Percentiles rank a stretch among this genome's conserved stretches.
Conservation (phyloP, 2,329 filamentous ascomycete species). For the Ophiosphaerella herpotricha region DNA sequence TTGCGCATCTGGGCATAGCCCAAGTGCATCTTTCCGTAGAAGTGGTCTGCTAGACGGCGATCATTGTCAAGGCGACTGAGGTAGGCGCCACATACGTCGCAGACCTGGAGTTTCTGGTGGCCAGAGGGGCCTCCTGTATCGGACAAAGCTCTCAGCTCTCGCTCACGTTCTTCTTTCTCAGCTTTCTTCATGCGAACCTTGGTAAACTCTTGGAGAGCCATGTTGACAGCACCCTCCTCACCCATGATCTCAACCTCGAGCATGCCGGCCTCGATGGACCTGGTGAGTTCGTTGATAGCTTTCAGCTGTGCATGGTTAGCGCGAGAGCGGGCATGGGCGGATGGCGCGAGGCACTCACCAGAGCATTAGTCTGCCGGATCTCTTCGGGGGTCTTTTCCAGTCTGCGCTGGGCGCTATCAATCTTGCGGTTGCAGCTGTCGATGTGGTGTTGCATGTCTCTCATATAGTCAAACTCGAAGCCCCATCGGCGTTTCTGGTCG, state of each 20-base stretch:
- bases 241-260: constrained; percentile 85
- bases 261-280: constrained; percentile 79
- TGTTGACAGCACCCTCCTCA: constrained; percentile 77
- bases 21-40: constrained; percentile 99
- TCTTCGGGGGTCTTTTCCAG: constrained; percentile 98
- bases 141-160: constrained; percentile 84
- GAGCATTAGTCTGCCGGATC: constrained; percentile 88
- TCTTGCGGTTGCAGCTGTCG: constrained; percentile 92
- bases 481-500: constrained; percentile 74
- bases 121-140: constrained; percentile 92
- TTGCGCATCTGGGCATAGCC: constrained; percentile 98
- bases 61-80: constrained; percentile 92
- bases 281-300: constrained; percentile 78
- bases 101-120: constrained; percentile 97
- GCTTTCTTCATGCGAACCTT: constrained; percentile 80
- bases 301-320: constrained; percentile 62
- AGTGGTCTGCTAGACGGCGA: constrained; percentile 89
- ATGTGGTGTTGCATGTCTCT: constrained; percentile 96
- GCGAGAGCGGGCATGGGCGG: background rate
- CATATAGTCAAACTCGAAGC: constrained; percentile 96
- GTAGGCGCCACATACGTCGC: constrained; percentile 97
- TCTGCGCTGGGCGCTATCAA: constrained; percentile 85
- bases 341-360: constrained; percentile 55
- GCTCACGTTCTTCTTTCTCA: constrained; percentile 80
- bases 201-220: constrained; percentile 86